A percentile compares a stretch with the other conserved stretches of the same genome.
phyloP scores from a whole-genome alignment of 129 eudicot species.

The Kitagawia praeruptora region DNA sequence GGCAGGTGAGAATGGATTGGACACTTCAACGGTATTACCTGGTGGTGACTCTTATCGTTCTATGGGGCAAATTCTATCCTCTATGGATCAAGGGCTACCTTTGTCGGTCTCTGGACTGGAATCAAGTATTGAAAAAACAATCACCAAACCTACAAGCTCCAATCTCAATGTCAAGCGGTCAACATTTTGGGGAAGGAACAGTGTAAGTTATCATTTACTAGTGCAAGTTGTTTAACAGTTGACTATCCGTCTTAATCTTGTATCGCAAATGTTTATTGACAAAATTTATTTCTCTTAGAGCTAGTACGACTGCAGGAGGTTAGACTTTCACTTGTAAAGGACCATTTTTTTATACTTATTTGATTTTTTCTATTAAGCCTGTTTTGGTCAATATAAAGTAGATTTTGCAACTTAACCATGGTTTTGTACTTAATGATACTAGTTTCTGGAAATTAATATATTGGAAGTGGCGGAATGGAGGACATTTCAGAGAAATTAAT shows the following conservation, averaged over 20 bases:
- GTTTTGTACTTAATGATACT: not conserved
- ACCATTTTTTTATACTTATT: not conserved
- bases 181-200: conserved; percentile 73
- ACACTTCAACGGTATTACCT: conserved; percentile 25
- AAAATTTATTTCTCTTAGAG: not conserved
- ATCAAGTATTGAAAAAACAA: conserved; percentile 41
- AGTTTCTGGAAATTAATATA: not conserved
- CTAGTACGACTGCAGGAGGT: not conserved
- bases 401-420: not conserved
- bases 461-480: not conserved
- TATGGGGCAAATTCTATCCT: conserved; percentile 73
- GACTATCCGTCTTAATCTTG: not conserved
- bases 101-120: conserved; percentile 42
- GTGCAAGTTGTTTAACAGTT: conserved; percentile 16
- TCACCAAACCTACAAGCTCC: conserved; percentile 34
- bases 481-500: not conserved
- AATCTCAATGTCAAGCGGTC: conserved; percentile 55
- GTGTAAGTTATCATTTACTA: conserved; percentile 26
- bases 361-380: not conserved
- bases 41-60: conserved; percentile 60
- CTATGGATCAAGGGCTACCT: conserved; percentile 66
- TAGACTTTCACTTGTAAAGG: not conserved
- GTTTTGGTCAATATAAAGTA: not conserved
- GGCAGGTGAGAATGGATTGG: conserved; percentile 35
- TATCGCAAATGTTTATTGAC: not conserved